A percentile compares a stretch with the other conserved stretches of the same genome.
These are phyloP conservation scores for Bassia scoparia DNA, from an alignment of 148 eudicot species.

Conservation along the genomic window DNA sequence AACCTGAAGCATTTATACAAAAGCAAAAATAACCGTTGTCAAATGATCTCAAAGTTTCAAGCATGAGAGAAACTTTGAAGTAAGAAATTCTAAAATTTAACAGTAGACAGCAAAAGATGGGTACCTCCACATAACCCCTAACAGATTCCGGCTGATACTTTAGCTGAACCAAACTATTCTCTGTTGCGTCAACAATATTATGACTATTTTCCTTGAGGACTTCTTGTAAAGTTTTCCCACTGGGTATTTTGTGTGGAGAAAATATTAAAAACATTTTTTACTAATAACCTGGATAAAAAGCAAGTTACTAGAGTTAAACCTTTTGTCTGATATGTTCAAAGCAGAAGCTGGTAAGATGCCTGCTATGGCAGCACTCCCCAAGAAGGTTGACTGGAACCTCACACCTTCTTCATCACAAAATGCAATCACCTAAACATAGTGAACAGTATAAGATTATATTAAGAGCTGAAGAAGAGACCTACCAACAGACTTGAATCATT, in stretches of 20 bases:
- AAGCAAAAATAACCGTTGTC: background rate
- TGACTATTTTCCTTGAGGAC: conserved; percentile 64
- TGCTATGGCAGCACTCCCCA: conserved; percentile 95
- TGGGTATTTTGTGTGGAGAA: conserved; percentile 33
- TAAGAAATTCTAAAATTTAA: background rate
- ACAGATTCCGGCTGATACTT: conserved; percentile 79
- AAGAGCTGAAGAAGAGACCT: background rate
- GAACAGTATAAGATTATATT: background rate
- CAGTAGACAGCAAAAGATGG: background rate
- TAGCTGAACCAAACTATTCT: conserved; percentile 56
- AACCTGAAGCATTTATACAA: conserved; percentile 45
- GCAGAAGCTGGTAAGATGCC: conserved; percentile 69
- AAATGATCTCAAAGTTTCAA: background rate
- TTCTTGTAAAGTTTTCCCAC: conserved; percentile 73
- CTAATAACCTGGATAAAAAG: background rate
- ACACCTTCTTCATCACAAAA: conserved; percentile 98
- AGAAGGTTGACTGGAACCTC: conserved; percentile 92
- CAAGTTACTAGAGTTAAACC: conserved; percentile 39
- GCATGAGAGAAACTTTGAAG: background rate
- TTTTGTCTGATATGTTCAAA: conserved; percentile 68
- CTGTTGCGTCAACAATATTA: conserved; percentile 47
- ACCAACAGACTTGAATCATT: background rate
- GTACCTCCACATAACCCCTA: conserved; percentile 93
- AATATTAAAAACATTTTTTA: background rate
- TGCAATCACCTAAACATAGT: conserved; percentile 69